Evolutionary conservation across 371 early-diverging fungal genomes (phyloP).

Genomic region (Actinomortierella ambigua): DNA sequence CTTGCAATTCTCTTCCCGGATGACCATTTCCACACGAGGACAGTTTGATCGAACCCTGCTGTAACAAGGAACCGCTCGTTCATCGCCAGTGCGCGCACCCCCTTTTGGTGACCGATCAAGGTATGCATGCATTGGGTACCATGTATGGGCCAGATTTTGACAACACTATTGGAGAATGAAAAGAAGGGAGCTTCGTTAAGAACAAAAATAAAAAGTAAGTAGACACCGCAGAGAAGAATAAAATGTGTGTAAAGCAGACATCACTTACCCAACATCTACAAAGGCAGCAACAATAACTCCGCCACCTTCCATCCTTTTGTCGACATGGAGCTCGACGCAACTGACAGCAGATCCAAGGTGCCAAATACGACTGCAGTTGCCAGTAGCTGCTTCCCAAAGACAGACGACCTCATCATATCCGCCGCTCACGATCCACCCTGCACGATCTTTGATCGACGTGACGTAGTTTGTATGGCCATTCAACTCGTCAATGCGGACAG

Average conservation of each 20-base stretch:
- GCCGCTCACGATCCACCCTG: constrained; percentile 37
- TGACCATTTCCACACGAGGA: constrained; percentile 32
- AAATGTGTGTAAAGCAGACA: neutral
- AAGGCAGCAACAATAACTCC: constrained; percentile 40
- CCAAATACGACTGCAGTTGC: constrained; percentile 34
- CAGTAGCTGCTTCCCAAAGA: constrained; percentile 35
- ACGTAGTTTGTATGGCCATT: constrained; percentile 30
- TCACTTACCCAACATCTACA: constrained; percentile 41
- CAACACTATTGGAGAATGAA: constrained; percentile 9
- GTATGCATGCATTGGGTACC: constrained; percentile 29
- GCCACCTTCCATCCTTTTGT: constrained; percentile 42
- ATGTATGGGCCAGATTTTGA: constrained; percentile 42
- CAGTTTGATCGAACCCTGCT: constrained; percentile 35
- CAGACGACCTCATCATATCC: constrained; percentile 43
- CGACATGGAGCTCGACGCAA: constrained; percentile 33
- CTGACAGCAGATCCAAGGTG: constrained; percentile 35
- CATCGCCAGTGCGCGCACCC: constrained; percentile 35
- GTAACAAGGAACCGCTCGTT: constrained; percentile 31
- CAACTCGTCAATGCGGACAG: constrained; percentile 17
- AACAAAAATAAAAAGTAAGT: neutral
- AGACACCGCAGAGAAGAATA: too few species aligned
- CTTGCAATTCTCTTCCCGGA: constrained; percentile 25
- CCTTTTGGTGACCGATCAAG: constrained; percentile 35
- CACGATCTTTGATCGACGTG: constrained; percentile 28
- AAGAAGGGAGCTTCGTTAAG: neutral